Percentiles rank a stretch among this genome's conserved stretches.
Conservation (phyloP, 2,329 filamentous ascomycete species). For the Chalaropsis thielavioides region DNA sequence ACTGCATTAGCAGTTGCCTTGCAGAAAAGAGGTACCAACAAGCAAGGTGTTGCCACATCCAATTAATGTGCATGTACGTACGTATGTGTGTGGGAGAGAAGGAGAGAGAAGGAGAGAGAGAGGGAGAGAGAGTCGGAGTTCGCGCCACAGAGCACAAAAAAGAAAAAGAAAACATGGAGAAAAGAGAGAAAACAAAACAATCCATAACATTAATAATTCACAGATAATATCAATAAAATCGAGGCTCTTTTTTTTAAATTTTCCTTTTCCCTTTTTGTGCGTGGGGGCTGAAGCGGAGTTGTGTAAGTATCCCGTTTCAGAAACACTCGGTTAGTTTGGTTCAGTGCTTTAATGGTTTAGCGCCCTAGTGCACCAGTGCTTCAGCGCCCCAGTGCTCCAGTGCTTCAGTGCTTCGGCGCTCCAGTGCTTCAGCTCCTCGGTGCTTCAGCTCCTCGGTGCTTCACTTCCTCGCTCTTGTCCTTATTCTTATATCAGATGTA, state of each 20-base stretch:
- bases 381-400: neutral
- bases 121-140: neutral
- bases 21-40: no score
- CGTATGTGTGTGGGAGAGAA: no score
- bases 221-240: neutral
- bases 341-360: no score
- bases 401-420: neutral
- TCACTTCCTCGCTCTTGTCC: constrained; percentile 6
- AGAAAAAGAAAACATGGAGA: neutral
- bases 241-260: neutral
- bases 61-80: no score
- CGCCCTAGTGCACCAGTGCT: neutral
- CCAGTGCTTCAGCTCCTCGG: neutral
- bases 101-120: no score
- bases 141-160: neutral
- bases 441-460: neutral
- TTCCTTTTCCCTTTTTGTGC: neutral
- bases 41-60: no score
- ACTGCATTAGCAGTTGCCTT: no score
- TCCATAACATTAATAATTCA: neutral
- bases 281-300: neutral
- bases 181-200: neutral
- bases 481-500: constrained; percentile 6
- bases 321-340: neutral
- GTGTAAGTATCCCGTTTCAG: neutral